phyloP scores from a whole-genome alignment of 2,329 filamentous ascomycete species.

The Penicillium brevicompactum region DNA sequence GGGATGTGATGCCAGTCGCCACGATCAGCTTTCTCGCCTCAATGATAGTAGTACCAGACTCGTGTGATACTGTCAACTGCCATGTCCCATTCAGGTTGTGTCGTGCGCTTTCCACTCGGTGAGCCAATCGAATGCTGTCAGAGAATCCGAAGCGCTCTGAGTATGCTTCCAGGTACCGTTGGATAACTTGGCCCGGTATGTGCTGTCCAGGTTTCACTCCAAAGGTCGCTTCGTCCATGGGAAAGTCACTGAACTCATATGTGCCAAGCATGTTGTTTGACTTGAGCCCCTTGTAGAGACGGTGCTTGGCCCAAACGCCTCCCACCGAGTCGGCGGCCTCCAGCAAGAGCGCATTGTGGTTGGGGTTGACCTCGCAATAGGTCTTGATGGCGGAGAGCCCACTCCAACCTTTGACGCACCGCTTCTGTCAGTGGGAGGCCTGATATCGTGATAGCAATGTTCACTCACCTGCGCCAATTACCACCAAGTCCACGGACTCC shows the following conservation, averaged over 20 bases:
- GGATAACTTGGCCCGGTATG: conserved; percentile 59
- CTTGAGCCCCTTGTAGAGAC: conserved; percentile 68
- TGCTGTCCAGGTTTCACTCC: conserved; percentile 55
- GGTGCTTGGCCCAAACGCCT: conserved; percentile 69
- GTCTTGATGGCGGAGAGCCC: conserved; percentile 65
- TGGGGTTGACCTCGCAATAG: conserved; percentile 61
- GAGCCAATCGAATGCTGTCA: conserved; percentile 53
- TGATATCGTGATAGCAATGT: conserved; percentile 30
- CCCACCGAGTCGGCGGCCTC: conserved; percentile 62
- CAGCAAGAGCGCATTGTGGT: conserved; percentile 58
- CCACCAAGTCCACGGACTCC: conserved; percentile 32
- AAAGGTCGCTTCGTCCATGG: conserved; percentile 62
- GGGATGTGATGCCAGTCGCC: conserved; percentile 63
- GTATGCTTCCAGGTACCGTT: conserved; percentile 60
- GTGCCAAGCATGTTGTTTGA: conserved; percentile 74
- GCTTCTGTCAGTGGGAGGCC: conserved; percentile 30
- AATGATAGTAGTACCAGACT: conserved; percentile 20
- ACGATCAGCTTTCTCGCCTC: conserved; percentile 58
- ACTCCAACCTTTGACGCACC: conserved; percentile 51
- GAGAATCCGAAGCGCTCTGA: conserved; percentile 55
- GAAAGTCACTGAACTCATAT: conserved; percentile 74
- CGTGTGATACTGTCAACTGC: conserved; percentile 28
- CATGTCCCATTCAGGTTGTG: conserved; percentile 43
- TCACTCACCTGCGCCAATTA: conserved; percentile 32
- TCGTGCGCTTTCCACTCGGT: conserved; percentile 53